Conservation (phyloP, 306 rosid species). For the Sicyos edulis region DNA sequence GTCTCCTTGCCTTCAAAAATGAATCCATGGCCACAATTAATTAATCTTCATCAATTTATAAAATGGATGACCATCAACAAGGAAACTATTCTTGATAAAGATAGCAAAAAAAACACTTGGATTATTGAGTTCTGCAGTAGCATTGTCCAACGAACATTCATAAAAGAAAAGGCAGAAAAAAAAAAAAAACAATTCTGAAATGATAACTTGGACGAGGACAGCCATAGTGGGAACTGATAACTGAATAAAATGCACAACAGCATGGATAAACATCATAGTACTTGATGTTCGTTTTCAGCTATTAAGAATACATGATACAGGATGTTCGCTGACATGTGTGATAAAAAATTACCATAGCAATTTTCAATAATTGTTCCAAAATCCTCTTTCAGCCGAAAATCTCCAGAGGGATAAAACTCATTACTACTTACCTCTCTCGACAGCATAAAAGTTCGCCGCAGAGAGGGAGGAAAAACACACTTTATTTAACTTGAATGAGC, state of each 20-base stretch:
- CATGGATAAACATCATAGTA: not conserved
- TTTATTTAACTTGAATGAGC: not conserved
- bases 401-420: not conserved
- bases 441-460: not conserved
- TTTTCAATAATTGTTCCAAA: not conserved
- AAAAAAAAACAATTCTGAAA: not conserved
- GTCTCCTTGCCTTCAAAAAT: slow-evolving; percentile 28
- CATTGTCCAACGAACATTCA: not conserved
- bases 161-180: not conserved
- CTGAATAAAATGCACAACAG: not conserved
- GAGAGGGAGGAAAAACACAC: not conserved
- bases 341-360: not conserved
- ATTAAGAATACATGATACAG: not conserved
- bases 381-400: not conserved
- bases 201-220: not conserved
- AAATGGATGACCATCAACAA: slow-evolving; percentile 13
- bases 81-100: not conserved
- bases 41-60: not conserved
- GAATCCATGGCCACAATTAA: slow-evolving; percentile 37
- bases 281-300: not conserved
- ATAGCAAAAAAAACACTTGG: not conserved
- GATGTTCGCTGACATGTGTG: not conserved
- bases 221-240: not conserved
- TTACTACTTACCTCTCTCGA: not conserved
- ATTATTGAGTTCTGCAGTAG: not conserved